These are phyloP conservation scores for Deinandra increscens DNA, from an alignment of 129 eudicot genomes.

Conservation along the genomic window DNA sequence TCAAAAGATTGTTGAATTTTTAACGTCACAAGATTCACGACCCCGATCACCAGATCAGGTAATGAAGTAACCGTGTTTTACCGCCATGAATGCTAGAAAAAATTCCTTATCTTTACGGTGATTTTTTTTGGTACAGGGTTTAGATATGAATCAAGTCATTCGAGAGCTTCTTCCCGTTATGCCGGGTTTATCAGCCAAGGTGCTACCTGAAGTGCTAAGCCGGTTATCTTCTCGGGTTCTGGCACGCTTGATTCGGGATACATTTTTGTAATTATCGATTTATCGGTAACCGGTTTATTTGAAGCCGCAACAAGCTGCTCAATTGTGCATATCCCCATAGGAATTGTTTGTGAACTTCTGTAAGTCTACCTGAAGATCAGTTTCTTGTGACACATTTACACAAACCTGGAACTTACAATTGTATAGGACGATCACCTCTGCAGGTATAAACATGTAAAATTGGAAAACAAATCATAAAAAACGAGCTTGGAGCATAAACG, in stretches of 20 bases:
- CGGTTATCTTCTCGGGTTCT: conserved; percentile 72
- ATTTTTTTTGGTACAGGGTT: conserved; percentile 41
- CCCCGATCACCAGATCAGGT: conserved; percentile 73
- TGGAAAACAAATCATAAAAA: not conserved
- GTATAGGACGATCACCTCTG: conserved; percentile 43
- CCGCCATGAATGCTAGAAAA: not conserved
- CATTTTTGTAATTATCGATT: conserved; percentile 42
- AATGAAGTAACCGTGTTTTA: conserved; percentile 15
- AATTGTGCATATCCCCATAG: conserved; percentile 29
- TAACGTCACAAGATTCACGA: conserved; percentile 65
- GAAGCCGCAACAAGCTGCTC: conserved; percentile 6
- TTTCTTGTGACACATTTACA: conserved; percentile 17
- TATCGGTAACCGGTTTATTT: conserved; percentile 1
- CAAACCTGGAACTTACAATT: conserved; percentile 17
- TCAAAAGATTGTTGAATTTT: conserved; percentile 64
- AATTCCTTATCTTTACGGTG: not conserved
- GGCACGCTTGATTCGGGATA: conserved; percentile 77
- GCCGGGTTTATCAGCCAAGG: conserved; percentile 76
- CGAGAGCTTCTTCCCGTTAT: conserved; percentile 79
- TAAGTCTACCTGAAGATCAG: conserved; percentile 2
- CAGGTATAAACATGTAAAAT: not conserved
- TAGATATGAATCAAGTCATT: conserved; percentile 54
- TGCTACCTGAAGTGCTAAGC: conserved; percentile 79
- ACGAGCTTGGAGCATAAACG: not conserved
- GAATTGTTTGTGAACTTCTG: conserved; percentile 14